Evolutionary conservation across 2,329 filamentous ascomycete genomes (phyloP), one percentile per base, ranked within the genome.

Genomic region (Talaromyces sp.): DNA sequence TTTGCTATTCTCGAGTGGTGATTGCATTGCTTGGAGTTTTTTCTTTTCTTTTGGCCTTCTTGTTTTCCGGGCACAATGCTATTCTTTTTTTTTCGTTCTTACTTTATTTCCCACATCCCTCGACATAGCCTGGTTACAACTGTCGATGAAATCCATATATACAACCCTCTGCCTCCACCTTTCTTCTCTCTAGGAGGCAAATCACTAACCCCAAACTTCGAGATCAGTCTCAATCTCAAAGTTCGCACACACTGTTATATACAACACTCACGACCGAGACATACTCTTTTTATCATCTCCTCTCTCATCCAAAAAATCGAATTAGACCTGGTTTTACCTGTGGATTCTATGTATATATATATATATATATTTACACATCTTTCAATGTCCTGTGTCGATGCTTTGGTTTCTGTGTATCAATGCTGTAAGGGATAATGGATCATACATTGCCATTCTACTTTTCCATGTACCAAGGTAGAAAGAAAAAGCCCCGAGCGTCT

Each of bases 1-100:
- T 49, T 36, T 61, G 58, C 59, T 61, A 27, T 51, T 38, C 19
- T 61, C 31, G 17, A 40, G 59, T 15, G 43, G 36, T 61, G 31
- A 53, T 51, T 51, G 59, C 59, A 61, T 61, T 36, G 47, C 45
- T 61, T 27, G 59, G 59, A 61, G 59, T 61, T 61, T 47, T 22
- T 17, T 25, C 49, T 36, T 36, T 7, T 34, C 15, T 36, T 7
- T 34, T 56, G n/a, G 45, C 19, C 31, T 53, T 27, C 15, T 51
- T 61, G 59, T 40, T 17, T 6, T 34, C 27, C 15, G 59, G 45
- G 13, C 29, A 29, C 38, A 51, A 36, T 45, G 22, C 38, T n/a
- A 59, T 45, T 19, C 6, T 27, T 29, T 25, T 13, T 19, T 27
- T 29, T 59, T 31, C 25, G 19, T 17, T 34, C 5, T 58, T 36